A percentile compares a stretch with the other conserved stretches of the same genome.
Conservation (phyloP, 2,329 filamentous ascomycete species). For the Botrytis pseudocinerea region DNA sequence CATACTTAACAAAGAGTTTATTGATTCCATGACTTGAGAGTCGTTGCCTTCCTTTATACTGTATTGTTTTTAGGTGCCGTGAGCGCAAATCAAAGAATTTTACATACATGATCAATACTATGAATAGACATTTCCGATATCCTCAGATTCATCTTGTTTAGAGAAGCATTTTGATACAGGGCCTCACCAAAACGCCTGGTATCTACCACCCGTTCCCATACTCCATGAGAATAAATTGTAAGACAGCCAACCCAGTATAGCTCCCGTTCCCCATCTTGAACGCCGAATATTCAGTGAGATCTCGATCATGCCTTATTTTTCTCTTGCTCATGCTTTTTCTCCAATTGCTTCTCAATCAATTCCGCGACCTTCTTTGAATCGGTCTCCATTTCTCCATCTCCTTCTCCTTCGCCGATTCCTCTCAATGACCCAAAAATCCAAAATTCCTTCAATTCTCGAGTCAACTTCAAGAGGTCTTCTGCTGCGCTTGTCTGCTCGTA, state of each 20-base stretch:
- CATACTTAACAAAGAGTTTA: not conserved
- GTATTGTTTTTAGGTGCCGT: not conserved
- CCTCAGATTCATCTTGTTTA: not conserved
- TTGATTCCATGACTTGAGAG: not conserved
- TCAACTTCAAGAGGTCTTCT: constrained; percentile 50
- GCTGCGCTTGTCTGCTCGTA: constrained; percentile 36
- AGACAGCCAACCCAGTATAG: not conserved
- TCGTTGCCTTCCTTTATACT: not conserved
- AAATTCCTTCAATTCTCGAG: constrained; percentile 51
- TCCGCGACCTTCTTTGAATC: constrained; percentile 42
- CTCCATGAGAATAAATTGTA: not conserved
- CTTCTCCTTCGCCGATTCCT: constrained; percentile 47
- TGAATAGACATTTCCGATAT: not conserved
- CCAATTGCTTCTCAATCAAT: constrained; percentile 33
- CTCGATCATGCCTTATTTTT: constrained; percentile 1
- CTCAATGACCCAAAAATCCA: constrained; percentile 52
- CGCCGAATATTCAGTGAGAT: not conserved
- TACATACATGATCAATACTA: not conserved
- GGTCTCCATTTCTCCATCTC: constrained; percentile 43
- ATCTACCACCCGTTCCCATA: constrained; percentile 16
- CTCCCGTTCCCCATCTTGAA: not conserved
- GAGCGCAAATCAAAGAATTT: not conserved
- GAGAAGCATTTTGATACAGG: not conserved
- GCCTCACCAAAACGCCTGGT: constrained; percentile 20
- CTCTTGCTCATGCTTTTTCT: constrained; percentile 23